Evolutionary conservation across 2,329 filamentous ascomycete species (phyloP).

Genomic region (Acarospora socialis): DNA sequence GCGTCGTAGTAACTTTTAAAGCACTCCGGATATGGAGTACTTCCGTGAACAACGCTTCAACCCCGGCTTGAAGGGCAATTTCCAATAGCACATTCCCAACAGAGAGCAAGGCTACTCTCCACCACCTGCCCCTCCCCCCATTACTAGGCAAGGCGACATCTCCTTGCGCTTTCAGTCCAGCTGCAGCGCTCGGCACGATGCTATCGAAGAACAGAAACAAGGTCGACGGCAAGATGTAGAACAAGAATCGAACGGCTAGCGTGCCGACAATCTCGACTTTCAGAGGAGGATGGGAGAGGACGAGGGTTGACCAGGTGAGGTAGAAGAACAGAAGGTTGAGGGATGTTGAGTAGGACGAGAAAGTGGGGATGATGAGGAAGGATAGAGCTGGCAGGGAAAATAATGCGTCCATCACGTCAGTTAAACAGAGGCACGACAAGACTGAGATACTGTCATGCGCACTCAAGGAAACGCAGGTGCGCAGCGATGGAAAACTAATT

Average conservation of each 20-base stretch:
- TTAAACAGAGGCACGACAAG: too few relatives aligned
- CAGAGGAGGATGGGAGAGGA: constrained; percentile 61
- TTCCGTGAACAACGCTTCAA: constrained; percentile 42
- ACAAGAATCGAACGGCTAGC: constrained; percentile 49
- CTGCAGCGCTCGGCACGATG: constrained; percentile 52
- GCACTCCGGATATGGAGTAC: constrained; percentile 39
- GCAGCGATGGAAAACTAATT: too few relatives aligned
- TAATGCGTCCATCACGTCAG: constrained; percentile 52
- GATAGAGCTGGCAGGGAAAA: constrained; percentile 60
- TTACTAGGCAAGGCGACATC: constrained; percentile 34
- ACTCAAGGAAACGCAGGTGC: too few relatives aligned
- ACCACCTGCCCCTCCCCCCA: constrained; percentile 29
- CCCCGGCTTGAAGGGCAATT: constrained; percentile 37
- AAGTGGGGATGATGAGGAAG: constrained; percentile 46
- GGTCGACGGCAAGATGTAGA: constrained; percentile 61
- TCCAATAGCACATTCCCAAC: constrained; percentile 39
- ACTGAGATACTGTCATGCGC: too few relatives aligned
- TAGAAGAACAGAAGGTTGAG: constrained; percentile 82
- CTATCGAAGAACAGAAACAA: constrained; percentile 61
- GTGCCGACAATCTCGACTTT: constrained; percentile 62
- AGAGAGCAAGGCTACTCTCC: constrained; percentile 38
- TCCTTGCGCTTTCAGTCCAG: constrained; percentile 54
- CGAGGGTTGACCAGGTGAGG: constrained; percentile 74
- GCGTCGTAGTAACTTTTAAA: constrained; percentile 41
- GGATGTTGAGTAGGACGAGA: constrained; percentile 60